Evolutionary conservation across 176 grass and related monocot species (phyloP).

Genomic region (bread wheat (Triticum aestivum)): DNA sequence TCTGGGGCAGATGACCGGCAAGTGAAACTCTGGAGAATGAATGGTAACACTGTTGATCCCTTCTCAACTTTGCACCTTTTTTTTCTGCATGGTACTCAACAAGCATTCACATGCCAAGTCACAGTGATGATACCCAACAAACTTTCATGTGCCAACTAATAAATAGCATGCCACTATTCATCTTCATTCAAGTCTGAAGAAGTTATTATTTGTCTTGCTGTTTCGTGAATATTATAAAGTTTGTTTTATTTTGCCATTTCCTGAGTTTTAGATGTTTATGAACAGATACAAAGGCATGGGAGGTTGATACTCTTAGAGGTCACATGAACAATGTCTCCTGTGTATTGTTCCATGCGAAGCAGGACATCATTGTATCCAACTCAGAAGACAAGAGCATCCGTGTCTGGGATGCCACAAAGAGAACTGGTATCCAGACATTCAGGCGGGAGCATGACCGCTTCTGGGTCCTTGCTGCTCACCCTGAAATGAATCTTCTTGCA

Average conservation of each 20-base stretch:
- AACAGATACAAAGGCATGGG: slow-evolving; percentile 95
- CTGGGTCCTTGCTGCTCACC: slow-evolving; percentile 90
- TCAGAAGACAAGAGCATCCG: slow-evolving; percentile 98
- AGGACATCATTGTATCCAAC: slow-evolving; percentile 95
- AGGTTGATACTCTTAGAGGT: slow-evolving; percentile 89
- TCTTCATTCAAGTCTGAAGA: not conserved
- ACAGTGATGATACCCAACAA: not conserved
- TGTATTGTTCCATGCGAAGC: slow-evolving; percentile 92
- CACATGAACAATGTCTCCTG: slow-evolving; percentile 98
- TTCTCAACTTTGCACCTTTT: not conserved
- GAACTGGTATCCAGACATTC: slow-evolving; percentile 84
- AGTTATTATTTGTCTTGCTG: not conserved
- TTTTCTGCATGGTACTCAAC: not conserved
- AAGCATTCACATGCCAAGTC: not conserved
- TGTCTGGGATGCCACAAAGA: slow-evolving; percentile 93
- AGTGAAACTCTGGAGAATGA: slow-evolving; percentile 94
- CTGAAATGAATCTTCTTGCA: slow-evolving; percentile 95
- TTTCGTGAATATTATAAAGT: not conserved
- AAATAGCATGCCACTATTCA: not conserved
- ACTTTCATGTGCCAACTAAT: not conserved
- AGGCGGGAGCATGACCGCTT: slow-evolving; percentile 94
- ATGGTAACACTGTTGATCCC: slow-evolving; percentile 47
- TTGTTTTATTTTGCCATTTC: not conserved
- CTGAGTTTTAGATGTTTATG: slow-evolving; percentile 16
- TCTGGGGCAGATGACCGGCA: slow-evolving; percentile 91